A percentile compares a stretch with the other conserved stretches of the same genome.
Conservation (phyloP, 2,329 filamentous ascomycete species). For the Zarea fungicola region DNA sequence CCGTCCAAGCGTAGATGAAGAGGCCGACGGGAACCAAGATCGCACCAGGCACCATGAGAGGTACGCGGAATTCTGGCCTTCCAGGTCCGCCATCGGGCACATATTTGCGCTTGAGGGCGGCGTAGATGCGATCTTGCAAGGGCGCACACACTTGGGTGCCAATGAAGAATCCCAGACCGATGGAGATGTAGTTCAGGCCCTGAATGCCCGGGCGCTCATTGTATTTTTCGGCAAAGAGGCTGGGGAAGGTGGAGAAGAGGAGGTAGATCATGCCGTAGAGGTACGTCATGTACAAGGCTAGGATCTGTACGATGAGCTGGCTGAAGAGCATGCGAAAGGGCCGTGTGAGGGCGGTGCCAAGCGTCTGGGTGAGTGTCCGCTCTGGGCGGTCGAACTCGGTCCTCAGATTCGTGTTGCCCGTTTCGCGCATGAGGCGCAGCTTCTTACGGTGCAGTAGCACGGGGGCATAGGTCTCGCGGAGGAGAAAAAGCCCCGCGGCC, state of each 20-base stretch:
- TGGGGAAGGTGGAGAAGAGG: constrained; percentile 42
- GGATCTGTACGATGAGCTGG: constrained; percentile 60
- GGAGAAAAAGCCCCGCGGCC: constrained; percentile 48
- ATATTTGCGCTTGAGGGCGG: constrained; percentile 36
- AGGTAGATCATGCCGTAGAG: constrained; percentile 58
- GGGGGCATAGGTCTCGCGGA: constrained; percentile 58
- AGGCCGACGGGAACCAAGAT: constrained; percentile 38
- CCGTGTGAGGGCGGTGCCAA: constrained; percentile 56
- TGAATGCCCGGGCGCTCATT: constrained; percentile 52
- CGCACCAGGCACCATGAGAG: constrained; percentile 36
- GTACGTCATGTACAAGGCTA: constrained; percentile 62
- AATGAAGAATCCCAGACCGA: constrained; percentile 24
- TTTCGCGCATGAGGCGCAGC: constrained; percentile 49
- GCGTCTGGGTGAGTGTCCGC: constrained; percentile 40
- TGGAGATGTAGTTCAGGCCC: constrained; percentile 26
- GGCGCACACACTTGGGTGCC: constrained; percentile 35
- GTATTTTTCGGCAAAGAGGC: constrained; percentile 52
- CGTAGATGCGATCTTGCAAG: constrained; percentile 42
- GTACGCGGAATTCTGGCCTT: constrained; percentile 38
- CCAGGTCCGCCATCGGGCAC: constrained; percentile 28
- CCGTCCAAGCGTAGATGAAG: constrained; percentile 42
- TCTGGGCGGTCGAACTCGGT: constrained; percentile 49
- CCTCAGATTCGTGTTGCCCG: constrained; percentile 43
- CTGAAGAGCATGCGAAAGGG: constrained; percentile 58
- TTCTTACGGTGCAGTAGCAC: constrained; percentile 56